Base-by-base conservation (phyloP, 1,139 yeast species). In the Pichia cactophila region DNA sequence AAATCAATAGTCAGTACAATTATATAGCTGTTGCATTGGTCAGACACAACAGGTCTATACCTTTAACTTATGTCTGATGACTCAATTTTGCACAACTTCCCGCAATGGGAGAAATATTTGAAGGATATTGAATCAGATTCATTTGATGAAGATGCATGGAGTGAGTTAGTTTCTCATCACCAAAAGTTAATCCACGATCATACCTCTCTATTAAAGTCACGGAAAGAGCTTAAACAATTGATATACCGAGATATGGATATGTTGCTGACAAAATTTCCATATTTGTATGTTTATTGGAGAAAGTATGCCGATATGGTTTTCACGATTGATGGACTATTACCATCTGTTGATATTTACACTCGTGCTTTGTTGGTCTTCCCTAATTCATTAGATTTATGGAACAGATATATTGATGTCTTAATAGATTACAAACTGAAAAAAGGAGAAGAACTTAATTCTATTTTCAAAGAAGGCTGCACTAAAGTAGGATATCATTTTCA, bases 361-460 rank as follows among this genome's bases (percentile, higher is more conserved):
- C 62, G 66, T 29, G 71, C 84, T 0, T 72, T 81, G 4, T 68
- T 65, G 10, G 67, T 68, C 0, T 79, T 76, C 54, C 86, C 86
- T 0, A 67, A 69, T 41, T 80, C 85, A 2, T 56, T 82, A 11
- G 83, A 78, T n/a, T 65, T 84, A 4, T 84, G 92, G 92, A 59
- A 69, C 1, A 88, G 83, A 56, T 83, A 80, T 59, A 59, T 83
- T 49, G 71, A 72, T 41, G 80, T 83, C 1, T 59, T 80, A 33
- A 61, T 73, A 8, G 68, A 78, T 5, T 68, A 71, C 53, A 60
- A 63, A 28, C 33, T 57, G 3, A 54, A 55, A 11, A 57, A 58
- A 4, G 59, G 60, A 1, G 61, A 64, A 4, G 60, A 64, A 9
- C 67, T 77, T n/a, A 60, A 77, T 40, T 50, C 46, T 0, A 65